Evolutionary conservation across 306 rosid species (phyloP), one percentile per base, ranked within the genome.

Genomic region (Vigna trinervia): DNA sequence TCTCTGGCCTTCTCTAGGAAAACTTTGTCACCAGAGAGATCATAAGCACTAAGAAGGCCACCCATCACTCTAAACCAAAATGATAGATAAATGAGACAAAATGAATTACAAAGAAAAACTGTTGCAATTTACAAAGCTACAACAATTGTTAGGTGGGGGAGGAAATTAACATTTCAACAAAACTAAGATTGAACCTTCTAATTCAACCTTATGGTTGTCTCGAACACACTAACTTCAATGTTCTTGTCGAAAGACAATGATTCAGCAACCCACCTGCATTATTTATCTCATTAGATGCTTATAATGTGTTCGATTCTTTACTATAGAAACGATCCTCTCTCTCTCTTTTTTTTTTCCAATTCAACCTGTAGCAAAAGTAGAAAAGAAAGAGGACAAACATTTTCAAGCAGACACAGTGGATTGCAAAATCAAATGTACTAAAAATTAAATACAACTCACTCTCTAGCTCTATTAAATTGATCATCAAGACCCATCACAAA

Each of bases 201-300:
- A 78, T 73, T 85, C 89, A 85, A 89, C 93, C 93, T 89, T 83
- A 89, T 87, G 93, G 86, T 89, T 89, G 93, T 89, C 90, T 89
- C 93, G 53, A 89, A 89, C 72, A 89, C 93, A 74, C 93, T 89
- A 67, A 88, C 88, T 81, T 87, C 89, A 3, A 73, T 66, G 69
- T 85, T 69, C 89, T 85, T 85, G 83, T 81, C 57, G 78, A 87
- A 87, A 79, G 76, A 30, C 66, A 89, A 81, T 20, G 89, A 87
- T 41, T 74, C 19, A 51, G 84, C 93, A 79, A 89, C 71, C 91
- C 93, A 89, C 83, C 93, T 89, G 91, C 85, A 85, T 70, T n/a
- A 83, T 71, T 54, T 61, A 74, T 47, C 26, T 54, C 20, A 23
- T 78, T 50, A 81, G 80, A 70, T 78, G 32, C 63, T 81, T 63